phyloP scores from a whole-genome alignment of 345 rosid genomes.

The Noccaea bulbosa region DNA sequence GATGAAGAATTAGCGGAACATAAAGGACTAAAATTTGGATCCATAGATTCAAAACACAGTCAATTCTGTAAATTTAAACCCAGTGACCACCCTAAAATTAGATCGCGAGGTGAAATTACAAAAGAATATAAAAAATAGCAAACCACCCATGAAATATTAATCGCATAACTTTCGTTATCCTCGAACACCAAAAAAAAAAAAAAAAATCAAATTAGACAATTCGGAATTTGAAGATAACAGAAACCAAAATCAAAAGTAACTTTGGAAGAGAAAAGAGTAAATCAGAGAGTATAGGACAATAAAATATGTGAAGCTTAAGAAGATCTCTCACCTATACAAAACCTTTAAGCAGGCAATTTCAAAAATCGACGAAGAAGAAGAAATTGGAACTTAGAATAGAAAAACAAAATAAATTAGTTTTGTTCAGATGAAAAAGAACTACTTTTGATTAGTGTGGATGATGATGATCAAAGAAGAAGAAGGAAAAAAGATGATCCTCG shows the following conservation, averaged over 20 bases:
- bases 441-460: not conserved
- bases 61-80: conserved; percentile 12
- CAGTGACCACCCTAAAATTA: conserved; percentile 16
- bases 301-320: too few species aligned
- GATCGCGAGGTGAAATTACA: conserved; percentile 8
- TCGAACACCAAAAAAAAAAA: not conserved
- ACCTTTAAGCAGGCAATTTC: not conserved
- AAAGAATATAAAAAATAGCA: not conserved
- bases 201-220: too few species aligned
- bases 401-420: not conserved
- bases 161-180: not conserved
- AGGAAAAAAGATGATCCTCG: conserved; percentile 17
- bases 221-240: not conserved
- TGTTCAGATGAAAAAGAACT: not conserved
- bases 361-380: conserved; percentile 1
- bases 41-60: not conserved
- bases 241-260: too few species aligned
- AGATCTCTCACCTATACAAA: conserved; percentile 6
- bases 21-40: conserved; percentile 2
- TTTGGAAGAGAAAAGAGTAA: too few species aligned
- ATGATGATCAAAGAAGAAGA: not conserved
- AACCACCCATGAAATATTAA: not conserved
- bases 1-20: not conserved
- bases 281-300: too few species aligned
- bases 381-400: not conserved